These are phyloP conservation scores for Erysimum cheiranthoides DNA, from an alignment of 345 rosid species.

Conservation along the genomic window DNA sequence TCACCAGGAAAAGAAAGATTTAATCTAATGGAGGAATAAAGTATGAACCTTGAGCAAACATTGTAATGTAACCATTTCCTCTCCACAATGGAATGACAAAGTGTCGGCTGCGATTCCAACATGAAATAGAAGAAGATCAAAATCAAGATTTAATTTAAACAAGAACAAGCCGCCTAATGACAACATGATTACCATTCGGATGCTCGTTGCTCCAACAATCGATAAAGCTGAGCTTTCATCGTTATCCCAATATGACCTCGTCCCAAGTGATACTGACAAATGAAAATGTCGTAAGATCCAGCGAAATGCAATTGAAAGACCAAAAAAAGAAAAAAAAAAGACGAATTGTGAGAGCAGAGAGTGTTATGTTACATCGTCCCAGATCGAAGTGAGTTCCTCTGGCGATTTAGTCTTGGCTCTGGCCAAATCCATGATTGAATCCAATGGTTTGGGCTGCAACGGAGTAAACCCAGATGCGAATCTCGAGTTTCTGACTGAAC, in stretches of 20 bases:
- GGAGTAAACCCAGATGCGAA: constrained; percentile 91
- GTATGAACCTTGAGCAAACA: constrained; percentile 86
- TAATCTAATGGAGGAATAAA: background rate
- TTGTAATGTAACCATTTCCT: constrained; percentile 88
- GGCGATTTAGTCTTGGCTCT: constrained; percentile 70
- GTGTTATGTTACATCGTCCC: constrained; percentile 74
- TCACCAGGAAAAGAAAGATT: background rate
- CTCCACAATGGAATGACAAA: constrained; percentile 91
- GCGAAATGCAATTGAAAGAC: constrained; percentile 2
- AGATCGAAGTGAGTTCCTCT: constrained; percentile 78
- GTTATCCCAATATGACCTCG: constrained; percentile 83
- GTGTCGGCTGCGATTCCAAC: constrained; percentile 65
- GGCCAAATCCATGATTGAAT: constrained; percentile 81
- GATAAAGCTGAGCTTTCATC: constrained; percentile 78
- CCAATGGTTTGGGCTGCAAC: constrained; percentile 79
- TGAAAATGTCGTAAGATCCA: constrained; percentile 22
- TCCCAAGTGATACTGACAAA: constrained; percentile 80
- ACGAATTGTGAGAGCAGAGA: background rate
- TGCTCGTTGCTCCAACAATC: constrained; percentile 77
- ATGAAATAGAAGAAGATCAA: constrained; percentile 14
- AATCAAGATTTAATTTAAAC: constrained; percentile 19
- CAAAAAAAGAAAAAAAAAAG: background rate
- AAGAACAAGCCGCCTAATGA: constrained; percentile 13
- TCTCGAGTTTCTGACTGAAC: constrained; percentile 68
- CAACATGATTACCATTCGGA: constrained; percentile 65